phyloP scores from a whole-genome alignment of 2,329 filamentous ascomycete species.

The Daldinia sp. region DNA sequence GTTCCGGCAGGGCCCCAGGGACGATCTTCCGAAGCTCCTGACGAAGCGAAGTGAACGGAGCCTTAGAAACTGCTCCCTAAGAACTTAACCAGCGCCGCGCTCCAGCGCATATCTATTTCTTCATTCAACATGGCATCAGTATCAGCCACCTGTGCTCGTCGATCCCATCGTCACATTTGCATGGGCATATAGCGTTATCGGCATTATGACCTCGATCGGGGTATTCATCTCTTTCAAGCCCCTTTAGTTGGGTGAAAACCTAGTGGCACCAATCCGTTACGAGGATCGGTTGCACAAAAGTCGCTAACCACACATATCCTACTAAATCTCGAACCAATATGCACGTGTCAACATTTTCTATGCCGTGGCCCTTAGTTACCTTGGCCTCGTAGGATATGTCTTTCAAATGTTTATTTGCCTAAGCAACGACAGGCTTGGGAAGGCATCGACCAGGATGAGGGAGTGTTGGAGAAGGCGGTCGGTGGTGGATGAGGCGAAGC shows the following conservation, averaged over 20 bases:
- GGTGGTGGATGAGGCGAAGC: slow-evolving; percentile 24
- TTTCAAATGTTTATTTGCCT: slow-evolving; percentile 38
- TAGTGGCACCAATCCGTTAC: slow-evolving; percentile 24
- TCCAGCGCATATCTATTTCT: slow-evolving; percentile 42
- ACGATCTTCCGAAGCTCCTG: slow-evolving; percentile 52
- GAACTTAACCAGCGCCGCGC: slow-evolving; percentile 43
- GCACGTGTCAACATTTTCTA: slow-evolving; percentile 42
- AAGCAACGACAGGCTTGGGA: slow-evolving; percentile 33
- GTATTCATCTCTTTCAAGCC: slow-evolving; percentile 17
- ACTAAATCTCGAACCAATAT: slow-evolving; percentile 42
- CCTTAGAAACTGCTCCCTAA: slow-evolving; percentile 33
- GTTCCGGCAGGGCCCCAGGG: slow-evolving; percentile 47
- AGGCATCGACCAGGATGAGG: slow-evolving; percentile 37
- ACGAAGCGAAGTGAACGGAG: slow-evolving; percentile 56
- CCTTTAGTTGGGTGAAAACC: slow-evolving; percentile 22
- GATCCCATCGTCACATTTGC: slow-evolving; percentile 31
- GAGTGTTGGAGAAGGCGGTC: slow-evolving; percentile 43
- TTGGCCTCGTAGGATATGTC: slow-evolving; percentile 45
- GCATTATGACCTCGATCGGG: slow-evolving; percentile 17
- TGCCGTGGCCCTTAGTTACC: slow-evolving; percentile 36
- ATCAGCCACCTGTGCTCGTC: slow-evolving; percentile 32
- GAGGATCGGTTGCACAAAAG: slow-evolving; percentile 25
- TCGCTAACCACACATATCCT: slow-evolving; percentile 35
- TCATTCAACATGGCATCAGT: slow-evolving; percentile 42
- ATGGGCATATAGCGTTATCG: slow-evolving; percentile 26